Conservation (phyloP, 1,139 yeast species). For the Candida buenavistaensis region DNA sequence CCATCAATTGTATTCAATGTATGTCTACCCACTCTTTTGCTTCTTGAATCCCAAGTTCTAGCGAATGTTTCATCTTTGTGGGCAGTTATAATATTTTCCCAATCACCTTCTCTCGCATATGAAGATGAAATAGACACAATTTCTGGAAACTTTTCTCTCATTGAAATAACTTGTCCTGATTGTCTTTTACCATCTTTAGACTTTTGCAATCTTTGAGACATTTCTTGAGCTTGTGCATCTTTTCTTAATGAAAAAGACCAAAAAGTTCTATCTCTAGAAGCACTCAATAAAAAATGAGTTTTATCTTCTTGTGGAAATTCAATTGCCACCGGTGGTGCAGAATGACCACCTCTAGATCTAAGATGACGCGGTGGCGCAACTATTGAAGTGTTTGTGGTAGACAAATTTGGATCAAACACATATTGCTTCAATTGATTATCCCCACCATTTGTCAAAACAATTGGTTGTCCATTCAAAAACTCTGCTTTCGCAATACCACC, state of each 20-base stretch:
- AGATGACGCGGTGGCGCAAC: constrained; percentile 89
- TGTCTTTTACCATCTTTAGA: constrained; percentile 53
- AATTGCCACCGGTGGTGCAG: constrained; percentile 82
- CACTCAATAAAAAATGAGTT: constrained; percentile 83
- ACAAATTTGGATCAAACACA: constrained; percentile 88
- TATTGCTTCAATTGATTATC: constrained; percentile 88
- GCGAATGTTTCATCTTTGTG: constrained; percentile 85
- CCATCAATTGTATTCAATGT: constrained; percentile 71
- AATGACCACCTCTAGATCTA: constrained; percentile 95
- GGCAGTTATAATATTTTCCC: constrained; percentile 94
- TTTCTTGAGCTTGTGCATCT: constrained; percentile 94
- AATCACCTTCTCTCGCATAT: constrained; percentile 79
- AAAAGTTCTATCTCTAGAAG: constrained; percentile 81
- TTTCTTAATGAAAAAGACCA: constrained; percentile 93
- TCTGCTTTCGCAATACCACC: constrained; percentile 82
- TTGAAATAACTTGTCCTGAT: constrained; percentile 54
- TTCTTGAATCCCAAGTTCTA: constrained; percentile 87
- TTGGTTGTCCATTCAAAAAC: constrained; percentile 90
- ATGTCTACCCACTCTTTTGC: constrained; percentile 79
- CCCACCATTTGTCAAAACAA: constrained; percentile 87
- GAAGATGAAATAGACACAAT: constrained; percentile 73
- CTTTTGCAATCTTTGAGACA: constrained; percentile 75
- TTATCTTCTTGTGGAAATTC: constrained; percentile 75
- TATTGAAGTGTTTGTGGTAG: constrained; percentile 62
- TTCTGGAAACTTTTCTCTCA: constrained; percentile 73